Evolutionary conservation across 805 yeast species (phyloP).

Genomic region (Ogataea populi-albae): DNA sequence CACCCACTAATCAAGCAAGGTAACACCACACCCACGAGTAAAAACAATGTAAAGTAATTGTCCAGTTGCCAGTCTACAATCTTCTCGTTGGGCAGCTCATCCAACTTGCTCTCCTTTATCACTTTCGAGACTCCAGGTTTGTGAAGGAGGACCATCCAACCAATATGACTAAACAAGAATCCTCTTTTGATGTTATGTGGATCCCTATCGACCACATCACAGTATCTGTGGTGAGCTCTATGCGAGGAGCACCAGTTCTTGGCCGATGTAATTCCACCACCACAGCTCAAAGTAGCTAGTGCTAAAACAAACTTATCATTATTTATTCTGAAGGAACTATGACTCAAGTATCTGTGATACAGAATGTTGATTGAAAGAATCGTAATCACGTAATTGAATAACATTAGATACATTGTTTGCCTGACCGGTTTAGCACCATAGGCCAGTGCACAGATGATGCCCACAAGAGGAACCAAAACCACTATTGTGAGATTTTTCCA

Average conservation of each 20-base stretch:
- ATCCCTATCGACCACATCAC: constrained; percentile 78
- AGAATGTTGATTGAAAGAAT: constrained; percentile 79
- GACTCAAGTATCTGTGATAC: constrained; percentile 77
- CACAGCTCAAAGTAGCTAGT: constrained; percentile 62
- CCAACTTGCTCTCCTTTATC: constrained; percentile 43
- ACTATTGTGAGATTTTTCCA: constrained; percentile 67
- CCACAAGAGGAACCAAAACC: constrained; percentile 49
- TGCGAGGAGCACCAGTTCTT: constrained; percentile 82
- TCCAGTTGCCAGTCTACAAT: constrained; percentile 67
- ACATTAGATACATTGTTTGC: constrained; percentile 47
- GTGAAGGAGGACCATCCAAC: constrained; percentile 77
- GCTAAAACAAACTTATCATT: constrained; percentile 41
- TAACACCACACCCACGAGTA: constrained; percentile 44
- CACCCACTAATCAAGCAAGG: constrained; percentile 67
- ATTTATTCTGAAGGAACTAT: constrained; percentile 49
- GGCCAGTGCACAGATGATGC: constrained; percentile 10
- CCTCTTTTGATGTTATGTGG: constrained; percentile 86
- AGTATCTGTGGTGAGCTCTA: constrained; percentile 84
- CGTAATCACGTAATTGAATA: constrained; percentile 55
- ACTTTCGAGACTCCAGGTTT: constrained; percentile 49
- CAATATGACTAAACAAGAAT: constrained; percentile 77
- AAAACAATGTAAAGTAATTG: constrained; percentile 58
- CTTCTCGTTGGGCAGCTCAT: constrained; percentile 59
- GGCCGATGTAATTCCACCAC: constrained; percentile 73
- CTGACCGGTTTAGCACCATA: constrained; percentile 12